Evolutionary conservation across 768 basidiomycete species (phyloP).

Genomic region (Trametes coccinea): DNA sequence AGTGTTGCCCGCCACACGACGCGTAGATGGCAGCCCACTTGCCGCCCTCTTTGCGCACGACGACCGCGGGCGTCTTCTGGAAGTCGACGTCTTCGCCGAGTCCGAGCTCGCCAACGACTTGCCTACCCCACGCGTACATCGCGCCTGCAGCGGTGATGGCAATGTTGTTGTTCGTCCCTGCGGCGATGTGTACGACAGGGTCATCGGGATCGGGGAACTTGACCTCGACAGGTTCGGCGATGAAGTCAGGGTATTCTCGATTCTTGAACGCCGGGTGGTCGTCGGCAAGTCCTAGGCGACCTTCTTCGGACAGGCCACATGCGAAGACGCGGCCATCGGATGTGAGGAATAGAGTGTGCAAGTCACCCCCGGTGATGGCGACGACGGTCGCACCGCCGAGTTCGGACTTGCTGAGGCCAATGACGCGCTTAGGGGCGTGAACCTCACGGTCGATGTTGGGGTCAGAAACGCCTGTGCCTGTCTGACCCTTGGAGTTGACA

Average conservation of each 20-base stretch:
- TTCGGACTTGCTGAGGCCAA: constrained; percentile 58
- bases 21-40: constrained; percentile 65
- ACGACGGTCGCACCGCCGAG: constrained; percentile 57
- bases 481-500: constrained; percentile 88
- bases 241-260: constrained; percentile 54
- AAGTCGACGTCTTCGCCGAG: constrained; percentile 48
- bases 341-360: constrained; percentile 90
- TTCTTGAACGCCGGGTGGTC: constrained; percentile 68
- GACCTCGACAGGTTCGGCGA: constrained; percentile 66
- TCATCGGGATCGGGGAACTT: constrained; percentile 65
- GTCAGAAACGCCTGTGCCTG: constrained; percentile 57
- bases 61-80: constrained; percentile 60
- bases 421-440: constrained; percentile 63
- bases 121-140: constrained; percentile 76
- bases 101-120: constrained; percentile 76
- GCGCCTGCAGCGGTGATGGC: constrained; percentile 68
- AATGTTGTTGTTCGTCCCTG: constrained; percentile 72
- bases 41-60: constrained; percentile 74
- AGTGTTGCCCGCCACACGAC: constrained; percentile 80
- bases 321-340: constrained; percentile 81
- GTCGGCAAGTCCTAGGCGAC: constrained; percentile 77
- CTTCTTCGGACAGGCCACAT: constrained; percentile 81
- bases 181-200: constrained; percentile 63
- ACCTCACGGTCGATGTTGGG: constrained; percentile 52
- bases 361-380: constrained; percentile 80